Base-by-base conservation (phyloP, 1,139 yeast genomes). In the Sugiyamaella castrensis region DNA sequence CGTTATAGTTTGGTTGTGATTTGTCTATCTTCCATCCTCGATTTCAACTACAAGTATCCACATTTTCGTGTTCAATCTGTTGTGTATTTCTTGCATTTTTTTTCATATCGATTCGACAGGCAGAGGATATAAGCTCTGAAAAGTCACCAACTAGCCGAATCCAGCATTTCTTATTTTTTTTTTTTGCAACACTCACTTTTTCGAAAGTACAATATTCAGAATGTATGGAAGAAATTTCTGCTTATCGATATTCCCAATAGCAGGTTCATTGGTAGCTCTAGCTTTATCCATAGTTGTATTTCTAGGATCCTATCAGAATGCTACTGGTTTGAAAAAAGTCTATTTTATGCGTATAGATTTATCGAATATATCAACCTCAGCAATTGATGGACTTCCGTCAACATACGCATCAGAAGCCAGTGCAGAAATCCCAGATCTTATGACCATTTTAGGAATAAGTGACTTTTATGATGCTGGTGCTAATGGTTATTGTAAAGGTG, bases 401-500 rank as follows among this genome's bases (percentile, higher is more conserved):
- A 42, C 52, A 6, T 53, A 52, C 11, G 16, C 55, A 5, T 28
- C 54, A 1, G 38, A 3, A 6, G 44, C 55, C 53, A 52, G 54
- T 45, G 35, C 48, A 16, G 53, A 51, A 31, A 51, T 54, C 43
- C 37, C 42, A 19, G 38, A 53, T 11, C 40, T 54, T 10, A 52
- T 59, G 29, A 48, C 58, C 6, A 67, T 64, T 36, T 61, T 80
- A 40, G 87, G 87, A 0, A 67, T 84, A 30, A 71, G 85, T 6
- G 80, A 80, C 43, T 78, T 80, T 27, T 84, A 84, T 63, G 74
- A 82, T 12, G 70, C 84, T 37, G 81, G 88, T 41, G 73, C 76
- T 63, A 84, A 89, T 81, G 91, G 89, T 30, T 85, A 83, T 68
- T 86, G 95, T 66, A 71, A 75, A 57, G 92, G 91, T 24, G 50